phyloP scores from a whole-genome alignment of 805 yeast species.

The Wickerhamomyces strasburgensis region DNA sequence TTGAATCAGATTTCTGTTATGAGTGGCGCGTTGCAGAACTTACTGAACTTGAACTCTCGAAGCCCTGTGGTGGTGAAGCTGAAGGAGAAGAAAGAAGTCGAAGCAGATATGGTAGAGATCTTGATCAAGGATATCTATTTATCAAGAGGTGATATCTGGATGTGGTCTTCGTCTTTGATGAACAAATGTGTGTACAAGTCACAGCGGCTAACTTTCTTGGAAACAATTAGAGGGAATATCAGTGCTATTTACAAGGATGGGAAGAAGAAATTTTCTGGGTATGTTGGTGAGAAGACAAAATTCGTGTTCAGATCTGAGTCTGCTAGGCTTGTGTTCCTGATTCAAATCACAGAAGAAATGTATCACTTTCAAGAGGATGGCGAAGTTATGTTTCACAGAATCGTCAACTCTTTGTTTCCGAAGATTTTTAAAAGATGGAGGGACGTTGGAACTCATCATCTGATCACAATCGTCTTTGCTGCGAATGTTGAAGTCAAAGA shows the following conservation, averaged over 20 bases:
- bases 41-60: conserved; percentile 63
- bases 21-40: conserved; percentile 53
- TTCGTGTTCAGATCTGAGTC: conserved; percentile 88
- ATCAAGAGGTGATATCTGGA: conserved; percentile 93
- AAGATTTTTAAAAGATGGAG: conserved; percentile 85
- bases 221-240: conserved; percentile 58
- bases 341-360: conserved; percentile 93
- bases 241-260: conserved; percentile 63
- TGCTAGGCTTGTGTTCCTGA: conserved; percentile 73
- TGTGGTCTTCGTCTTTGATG: conserved; percentile 55
- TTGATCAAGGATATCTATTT: conserved; percentile 74
- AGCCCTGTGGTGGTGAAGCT: conserved; percentile 56
- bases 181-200: conserved; percentile 62
- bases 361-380: conserved; percentile 98
- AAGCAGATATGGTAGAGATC: conserved; percentile 78
- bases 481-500: conserved; percentile 55
- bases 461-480: conserved; percentile 87
- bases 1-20: conserved; percentile 48
- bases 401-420: conserved; percentile 90
- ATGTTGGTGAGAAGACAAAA: conserved; percentile 67
- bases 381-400: conserved; percentile 86
- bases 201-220: conserved; percentile 60
- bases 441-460: conserved; percentile 80
- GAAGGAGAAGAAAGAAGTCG: conserved; percentile 42
- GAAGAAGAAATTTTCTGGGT: conserved; percentile 66